phyloP scores from a whole-genome alignment of 2,329 filamentous ascomycete species.

The Dactylellina haptotyla region DNA sequence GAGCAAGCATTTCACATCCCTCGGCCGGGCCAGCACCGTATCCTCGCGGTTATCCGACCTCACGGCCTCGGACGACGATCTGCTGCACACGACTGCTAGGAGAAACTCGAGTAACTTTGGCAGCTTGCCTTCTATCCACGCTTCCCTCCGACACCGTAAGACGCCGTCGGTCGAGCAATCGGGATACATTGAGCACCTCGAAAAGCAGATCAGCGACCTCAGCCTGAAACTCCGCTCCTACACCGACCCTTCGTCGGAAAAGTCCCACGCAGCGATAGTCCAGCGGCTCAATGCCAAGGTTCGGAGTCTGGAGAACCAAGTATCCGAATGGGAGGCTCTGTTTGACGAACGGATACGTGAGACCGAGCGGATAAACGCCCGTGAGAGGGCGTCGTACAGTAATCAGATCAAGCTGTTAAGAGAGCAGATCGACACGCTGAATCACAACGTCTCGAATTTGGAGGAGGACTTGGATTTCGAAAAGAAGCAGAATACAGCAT shows the following conservation, averaged over 20 bases:
- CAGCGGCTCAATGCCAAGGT: conserved; percentile 51
- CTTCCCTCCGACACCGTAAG: conserved; percentile 51
- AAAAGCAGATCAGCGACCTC: conserved; percentile 48
- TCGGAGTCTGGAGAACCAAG: conserved; percentile 49
- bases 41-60: conserved; percentile 43
- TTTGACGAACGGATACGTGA: conserved; percentile 53
- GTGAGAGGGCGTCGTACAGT: conserved; percentile 35
- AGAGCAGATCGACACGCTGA: conserved; percentile 43
- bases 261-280: conserved; percentile 51
- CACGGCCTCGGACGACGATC: conserved; percentile 44
- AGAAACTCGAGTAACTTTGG: conserved; percentile 45
- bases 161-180: conserved; percentile 50
- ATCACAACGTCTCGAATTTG: conserved; percentile 23
- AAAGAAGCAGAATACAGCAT: conserved; percentile 38
- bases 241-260: conserved; percentile 51
- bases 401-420: conserved; percentile 40
- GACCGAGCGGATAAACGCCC: conserved; percentile 40
- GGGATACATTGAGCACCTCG: conserved; percentile 50
- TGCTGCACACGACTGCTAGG: conserved; percentile 19
- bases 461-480: conserved; percentile 52
- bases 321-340: conserved; percentile 52
- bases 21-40: conserved; percentile 44
- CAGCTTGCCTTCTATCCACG: conserved; percentile 48
- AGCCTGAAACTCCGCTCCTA: conserved; percentile 48
- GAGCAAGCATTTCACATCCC: conserved; percentile 42